Conservation (phyloP, 768 basidiomycete genomes). For the Terana coerulea region DNA sequence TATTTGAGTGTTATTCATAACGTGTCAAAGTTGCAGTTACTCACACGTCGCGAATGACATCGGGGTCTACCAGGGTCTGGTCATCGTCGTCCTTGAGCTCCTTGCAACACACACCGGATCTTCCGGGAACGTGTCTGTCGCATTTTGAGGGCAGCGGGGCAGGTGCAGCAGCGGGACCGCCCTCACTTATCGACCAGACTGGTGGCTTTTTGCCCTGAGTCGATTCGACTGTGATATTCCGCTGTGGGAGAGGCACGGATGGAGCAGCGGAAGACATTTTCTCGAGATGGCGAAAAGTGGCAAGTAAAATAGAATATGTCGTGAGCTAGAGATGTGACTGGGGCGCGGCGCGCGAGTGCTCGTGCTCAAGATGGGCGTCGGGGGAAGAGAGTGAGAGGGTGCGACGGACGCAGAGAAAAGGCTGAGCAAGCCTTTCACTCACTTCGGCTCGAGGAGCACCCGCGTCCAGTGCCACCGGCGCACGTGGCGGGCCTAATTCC, state of each 20-base stretch:
- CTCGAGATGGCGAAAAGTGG: neutral
- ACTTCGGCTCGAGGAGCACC: conserved; percentile 8
- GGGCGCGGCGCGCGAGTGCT: neutral
- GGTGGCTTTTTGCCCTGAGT: conserved; percentile 38
- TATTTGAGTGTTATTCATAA: neutral
- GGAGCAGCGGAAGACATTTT: conserved; percentile 14
- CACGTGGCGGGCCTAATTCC: neutral
- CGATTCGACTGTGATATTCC: neutral
- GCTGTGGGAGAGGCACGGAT: conserved; percentile 16
- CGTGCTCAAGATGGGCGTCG: neutral
- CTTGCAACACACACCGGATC: conserved; percentile 80
- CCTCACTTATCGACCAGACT: conserved; percentile 60
- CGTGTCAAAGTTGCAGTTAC: conserved; percentile 24
- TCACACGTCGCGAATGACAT: conserved; percentile 83
- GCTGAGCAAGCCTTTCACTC: conserved; percentile 5
- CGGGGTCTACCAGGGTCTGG: conserved; percentile 79
- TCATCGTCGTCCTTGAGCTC: conserved; percentile 80
- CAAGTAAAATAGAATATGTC: neutral
- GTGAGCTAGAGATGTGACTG: neutral
- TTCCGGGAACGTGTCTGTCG: conserved; percentile 42
- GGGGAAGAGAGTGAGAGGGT: neutral
- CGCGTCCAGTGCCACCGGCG: conserved; percentile 8
- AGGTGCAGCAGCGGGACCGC: conserved; percentile 31
- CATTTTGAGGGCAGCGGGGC: conserved; percentile 57
- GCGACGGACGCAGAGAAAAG: neutral